Evolutionary conservation across 148 eudicot genomes (phyloP).

Genomic region (Camellia lanceoleosa): DNA sequence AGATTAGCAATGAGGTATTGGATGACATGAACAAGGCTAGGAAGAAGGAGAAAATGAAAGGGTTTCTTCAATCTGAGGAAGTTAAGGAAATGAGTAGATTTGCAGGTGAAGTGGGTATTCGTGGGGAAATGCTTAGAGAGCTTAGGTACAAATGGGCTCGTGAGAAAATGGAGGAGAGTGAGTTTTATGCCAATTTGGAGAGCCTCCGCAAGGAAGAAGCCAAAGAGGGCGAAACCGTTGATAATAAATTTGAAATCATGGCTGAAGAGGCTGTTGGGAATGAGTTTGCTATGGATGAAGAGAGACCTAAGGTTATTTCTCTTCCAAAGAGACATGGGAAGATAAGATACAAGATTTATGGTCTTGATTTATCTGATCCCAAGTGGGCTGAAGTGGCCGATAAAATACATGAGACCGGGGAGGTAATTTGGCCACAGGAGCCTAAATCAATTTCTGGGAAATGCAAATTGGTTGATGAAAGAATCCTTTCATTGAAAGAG

Average conservation of each 20-base stretch:
- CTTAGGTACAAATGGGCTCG: conserved; percentile 92
- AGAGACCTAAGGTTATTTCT: conserved; percentile 28
- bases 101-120: conserved; percentile 83
- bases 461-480: conserved; percentile 68
- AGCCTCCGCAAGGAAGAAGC: conserved; percentile 27
- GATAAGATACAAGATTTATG: conserved; percentile 83
- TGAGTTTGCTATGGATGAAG: conserved; percentile 21
- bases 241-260: conserved; percentile 6
- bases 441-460: conserved; percentile 71
- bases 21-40: conserved; percentile 76
- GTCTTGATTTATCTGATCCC: conserved; percentile 77
- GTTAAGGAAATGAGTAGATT: conserved; percentile 76
- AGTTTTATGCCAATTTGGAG: conserved; percentile 55
- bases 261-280: conserved; percentile 25
- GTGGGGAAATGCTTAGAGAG: conserved; percentile 92
- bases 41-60: conserved; percentile 75
- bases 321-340: conserved; percentile 89
- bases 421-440: conserved; percentile 61
- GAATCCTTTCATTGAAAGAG: conserved; percentile 47
- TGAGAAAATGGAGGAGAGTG: conserved; percentile 78
- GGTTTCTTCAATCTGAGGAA: conserved; percentile 61
- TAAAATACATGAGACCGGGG: conserved; percentile 61
- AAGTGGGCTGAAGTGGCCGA: conserved; percentile 84
- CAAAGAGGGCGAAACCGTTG: background rate
- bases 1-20: conserved; percentile 60